A percentile compares a stretch with the other conserved stretches of the same genome.
phyloP scores from a whole-genome alignment of 371 early-diverging fungal species.

The Thermomucor indicae-seudaticae region DNA sequence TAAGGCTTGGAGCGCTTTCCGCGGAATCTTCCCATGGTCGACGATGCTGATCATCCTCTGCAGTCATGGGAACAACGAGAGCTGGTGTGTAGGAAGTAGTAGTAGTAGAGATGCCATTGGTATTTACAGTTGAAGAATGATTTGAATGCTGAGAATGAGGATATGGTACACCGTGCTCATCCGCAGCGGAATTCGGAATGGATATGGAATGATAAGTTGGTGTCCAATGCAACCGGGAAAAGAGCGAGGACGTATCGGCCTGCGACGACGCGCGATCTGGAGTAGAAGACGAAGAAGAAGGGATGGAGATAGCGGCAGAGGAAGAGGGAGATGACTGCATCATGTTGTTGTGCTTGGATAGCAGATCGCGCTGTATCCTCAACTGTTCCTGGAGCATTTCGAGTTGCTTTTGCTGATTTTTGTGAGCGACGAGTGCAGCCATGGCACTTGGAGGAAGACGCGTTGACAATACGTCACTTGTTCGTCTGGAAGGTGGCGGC shows the following conservation, averaged over 20 bases:
- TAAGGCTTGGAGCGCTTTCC: conserved; percentile 16
- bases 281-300: no score
- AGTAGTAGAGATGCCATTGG: not conserved
- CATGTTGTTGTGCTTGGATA: conserved; percentile 20
- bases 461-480: not conserved
- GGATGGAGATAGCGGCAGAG: no score
- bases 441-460: conserved; percentile 12
- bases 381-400: conserved; percentile 14
- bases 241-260: no score
- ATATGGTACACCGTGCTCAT: not conserved
- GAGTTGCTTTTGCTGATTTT: conserved; percentile 33
- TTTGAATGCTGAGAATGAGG: not conserved
- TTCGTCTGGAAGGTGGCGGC: not conserved
- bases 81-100: conserved; percentile 6
- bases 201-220: conserved; percentile 4
- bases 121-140: conserved; percentile 1
- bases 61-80: conserved; percentile 12
- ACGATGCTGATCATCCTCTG: not conserved
- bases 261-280: no score
- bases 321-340: conserved; percentile 2
- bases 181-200: not conserved
- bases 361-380: conserved; percentile 28
- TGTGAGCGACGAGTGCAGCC: conserved; percentile 40
- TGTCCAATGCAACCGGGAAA: no score
- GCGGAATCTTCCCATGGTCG: not conserved